Percentiles rank a stretch among this genome's conserved stretches.
phyloP scores from a whole-genome alignment of 495 filamentous ascomycete species.

The Aspergillus steynii region DNA sequence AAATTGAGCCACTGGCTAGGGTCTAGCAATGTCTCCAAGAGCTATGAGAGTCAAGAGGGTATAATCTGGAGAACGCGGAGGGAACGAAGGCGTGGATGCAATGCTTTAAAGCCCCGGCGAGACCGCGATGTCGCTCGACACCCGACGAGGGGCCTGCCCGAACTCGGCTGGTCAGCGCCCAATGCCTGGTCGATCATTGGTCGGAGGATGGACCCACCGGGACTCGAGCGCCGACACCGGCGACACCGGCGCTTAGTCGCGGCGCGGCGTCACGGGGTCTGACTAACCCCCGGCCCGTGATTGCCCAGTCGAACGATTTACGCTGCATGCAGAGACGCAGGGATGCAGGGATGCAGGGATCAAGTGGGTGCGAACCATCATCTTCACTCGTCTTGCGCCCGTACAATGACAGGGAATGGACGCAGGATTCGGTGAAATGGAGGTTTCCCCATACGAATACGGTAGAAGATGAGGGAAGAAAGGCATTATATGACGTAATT shows the following conservation, averaged over 20 bases:
- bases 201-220: neutral
- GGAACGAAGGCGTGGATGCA: slow-evolving; percentile 17
- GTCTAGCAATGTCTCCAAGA: neutral
- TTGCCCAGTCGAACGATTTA: neutral
- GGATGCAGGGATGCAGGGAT: no score
- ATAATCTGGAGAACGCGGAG: slow-evolving; percentile 17
- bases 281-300: slow-evolving; percentile 12
- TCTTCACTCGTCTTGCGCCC: no score
- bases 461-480: neutral
- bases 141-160: slow-evolving; percentile 42
- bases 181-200: slow-evolving; percentile 35
- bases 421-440: neutral
- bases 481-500: neutral
- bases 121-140: slow-evolving; percentile 46
- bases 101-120: slow-evolving; percentile 30
- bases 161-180: slow-evolving; percentile 45
- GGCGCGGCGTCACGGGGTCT: slow-evolving; percentile 4
- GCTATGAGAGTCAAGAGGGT: slow-evolving; percentile 10
- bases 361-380: no score
- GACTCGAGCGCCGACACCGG: slow-evolving; percentile 7
- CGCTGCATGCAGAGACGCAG: neutral
- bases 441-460: neutral
- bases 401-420: neutral
- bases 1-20: slow-evolving; percentile 8
- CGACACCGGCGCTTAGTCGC: slow-evolving; percentile 15